Evolutionary conservation across 2,329 filamentous ascomycete genomes (phyloP), one percentile per base, ranked within the genome.

Genomic region (Claviceps sp.): DNA sequence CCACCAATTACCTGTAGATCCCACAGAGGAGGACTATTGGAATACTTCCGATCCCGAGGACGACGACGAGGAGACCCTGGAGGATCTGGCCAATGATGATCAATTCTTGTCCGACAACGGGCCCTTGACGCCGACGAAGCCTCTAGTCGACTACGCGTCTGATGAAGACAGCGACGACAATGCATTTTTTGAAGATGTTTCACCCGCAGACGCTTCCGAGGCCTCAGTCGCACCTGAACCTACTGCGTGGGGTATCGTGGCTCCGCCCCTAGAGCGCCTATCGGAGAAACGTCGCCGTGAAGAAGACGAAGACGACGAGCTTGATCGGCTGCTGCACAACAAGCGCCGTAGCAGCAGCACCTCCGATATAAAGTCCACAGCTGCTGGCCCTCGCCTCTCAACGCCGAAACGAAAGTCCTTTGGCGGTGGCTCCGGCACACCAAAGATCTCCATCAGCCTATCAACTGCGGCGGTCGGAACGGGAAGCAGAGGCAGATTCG

Each of bases 1-100:
- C 85, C 88, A 88, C 62, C 89, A 95, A 50, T 66, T 80, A 10
- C 57, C 67, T 1, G 78, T 90, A 62, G 91, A 96, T 63, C 77
- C 84, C 5, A 82, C 84, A 11, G 88, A 96, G 65, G 91, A 96
- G 61, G 89, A 91, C 44, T 98, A 97, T 67, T 97, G 94, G 77
- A 91, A 95, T 61, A 81, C 80, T 0, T 89, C 87, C 1, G 90
- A 96, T 59, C 87, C 93, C 47, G 85, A 90, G 54, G 89, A 95
- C 6, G 87, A 89, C 13, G 73, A 82, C 56, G 71, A 73, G 56
- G 60, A 69, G 52, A 58, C 59, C 50, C 57, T 60, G 60, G 49
- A 47, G 8, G 52, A 50, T 8, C 56, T 61, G 17, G 64, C 61
- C 45, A 47, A 19, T 34, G 65, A 30, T 11, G 26, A 30, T 62